These are phyloP conservation scores for Blastobotrys serpentis DNA, from an alignment of 1,139 yeast genomes.

Conservation along the genomic window DNA sequence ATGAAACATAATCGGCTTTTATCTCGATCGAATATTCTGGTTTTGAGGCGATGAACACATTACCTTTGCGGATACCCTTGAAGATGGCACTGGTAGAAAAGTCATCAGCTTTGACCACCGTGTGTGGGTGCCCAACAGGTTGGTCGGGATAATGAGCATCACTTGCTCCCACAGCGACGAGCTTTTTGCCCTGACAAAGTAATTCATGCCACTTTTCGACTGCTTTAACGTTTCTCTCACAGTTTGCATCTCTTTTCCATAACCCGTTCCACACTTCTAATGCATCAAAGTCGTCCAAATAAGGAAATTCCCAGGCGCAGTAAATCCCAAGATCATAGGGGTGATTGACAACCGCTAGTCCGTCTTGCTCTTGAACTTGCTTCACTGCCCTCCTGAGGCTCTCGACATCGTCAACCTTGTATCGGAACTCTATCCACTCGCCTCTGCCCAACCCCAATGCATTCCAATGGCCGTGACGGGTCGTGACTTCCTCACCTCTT, in stretches of 20 bases:
- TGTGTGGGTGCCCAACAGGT: conserved; percentile 19
- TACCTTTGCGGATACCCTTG: conserved; percentile 14
- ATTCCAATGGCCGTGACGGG: conserved; percentile 23
- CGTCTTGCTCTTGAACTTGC: conserved; percentile 18
- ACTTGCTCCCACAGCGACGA: conserved; percentile 21
- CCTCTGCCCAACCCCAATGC: conserved; percentile 19
- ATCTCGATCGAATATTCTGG: conserved; percentile 11
- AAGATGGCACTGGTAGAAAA: conserved; percentile 17
- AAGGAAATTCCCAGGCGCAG: conserved; percentile 20
- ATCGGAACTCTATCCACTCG: conserved; percentile 21
- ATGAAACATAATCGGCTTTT: conserved; percentile 4
- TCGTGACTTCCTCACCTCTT: conserved; percentile 23
- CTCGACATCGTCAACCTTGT: conserved; percentile 12
- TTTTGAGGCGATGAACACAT: conserved; percentile 16
- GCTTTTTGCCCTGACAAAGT: conserved; percentile 16
- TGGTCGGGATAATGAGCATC: conserved; percentile 20
- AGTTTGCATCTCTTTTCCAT: conserved; percentile 20
- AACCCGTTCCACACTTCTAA: conserved; percentile 25
- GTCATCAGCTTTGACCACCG: conserved; percentile 19
- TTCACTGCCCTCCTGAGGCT: conserved; percentile 12
- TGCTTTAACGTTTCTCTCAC: conserved; percentile 18
- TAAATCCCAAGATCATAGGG: conserved; percentile 19
- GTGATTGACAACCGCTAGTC: conserved; percentile 21
- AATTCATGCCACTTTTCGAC: conserved; percentile 19
- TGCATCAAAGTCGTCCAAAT: conserved; percentile 19